phyloP scores from a whole-genome alignment of 2,329 filamentous ascomycete genomes.

The Botrytis aclada region DNA sequence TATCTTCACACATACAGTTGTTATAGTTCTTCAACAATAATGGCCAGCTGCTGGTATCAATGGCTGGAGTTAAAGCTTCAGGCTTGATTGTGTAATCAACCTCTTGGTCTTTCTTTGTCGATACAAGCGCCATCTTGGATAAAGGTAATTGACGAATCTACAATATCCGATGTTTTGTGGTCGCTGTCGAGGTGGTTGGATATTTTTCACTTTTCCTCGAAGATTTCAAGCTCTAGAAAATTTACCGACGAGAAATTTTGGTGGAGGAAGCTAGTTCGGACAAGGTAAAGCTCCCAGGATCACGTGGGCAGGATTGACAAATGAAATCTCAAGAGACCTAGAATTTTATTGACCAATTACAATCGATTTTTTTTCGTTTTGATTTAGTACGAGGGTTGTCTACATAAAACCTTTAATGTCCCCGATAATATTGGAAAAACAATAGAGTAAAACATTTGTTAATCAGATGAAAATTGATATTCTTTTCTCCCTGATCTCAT shows the following conservation, averaged over 20 bases:
- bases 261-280: conserved; percentile 17
- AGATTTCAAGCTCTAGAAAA: conserved; percentile 22
- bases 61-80: conserved; percentile 70
- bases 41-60: conserved; percentile 89
- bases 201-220: conserved; percentile 16
- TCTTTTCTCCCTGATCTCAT: background rate
- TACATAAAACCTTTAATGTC: too few relatives aligned
- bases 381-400: background rate
- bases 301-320: background rate
- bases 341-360: background rate
- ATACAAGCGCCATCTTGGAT: conserved; percentile 46
- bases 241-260: conserved; percentile 21
- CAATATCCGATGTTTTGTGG: conserved; percentile 16
- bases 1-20: conserved; percentile 61
- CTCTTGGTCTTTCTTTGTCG: conserved; percentile 47
- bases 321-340: background rate
- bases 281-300: background rate
- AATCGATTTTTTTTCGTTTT: background rate
- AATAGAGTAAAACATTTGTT: too few relatives aligned
- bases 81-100: conserved; percentile 90
- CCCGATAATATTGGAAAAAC: background rate
- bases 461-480: background rate
- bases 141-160: conserved; percentile 22
- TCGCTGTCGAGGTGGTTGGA: conserved; percentile 10
- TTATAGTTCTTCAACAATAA: conserved; percentile 95